phyloP scores from a whole-genome alignment of 441 rosid species.

The Jatropha multifida region DNA sequence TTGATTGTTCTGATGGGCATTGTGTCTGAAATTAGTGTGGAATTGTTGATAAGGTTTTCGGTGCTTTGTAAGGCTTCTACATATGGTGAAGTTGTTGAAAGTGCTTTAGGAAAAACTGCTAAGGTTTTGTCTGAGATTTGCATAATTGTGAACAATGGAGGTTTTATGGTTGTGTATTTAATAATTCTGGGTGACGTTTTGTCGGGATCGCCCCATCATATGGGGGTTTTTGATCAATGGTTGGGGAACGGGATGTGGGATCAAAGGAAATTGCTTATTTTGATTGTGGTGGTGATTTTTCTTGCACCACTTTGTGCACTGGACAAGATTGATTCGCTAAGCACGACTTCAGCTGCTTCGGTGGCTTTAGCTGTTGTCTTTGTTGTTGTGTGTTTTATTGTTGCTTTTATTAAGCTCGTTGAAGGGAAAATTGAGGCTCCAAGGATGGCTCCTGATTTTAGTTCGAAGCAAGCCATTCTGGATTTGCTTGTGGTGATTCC shows the following conservation, averaged over 20 bases:
- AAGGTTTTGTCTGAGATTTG: slow-evolving; percentile 82
- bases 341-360: slow-evolving; percentile 84
- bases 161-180: slow-evolving; percentile 85
- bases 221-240: slow-evolving; percentile 97
- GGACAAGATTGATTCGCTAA: slow-evolving; percentile 82
- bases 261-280: slow-evolving; percentile 69
- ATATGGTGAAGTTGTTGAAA: slow-evolving; percentile 83
- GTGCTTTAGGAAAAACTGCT: slow-evolving; percentile 78
- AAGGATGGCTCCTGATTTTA: slow-evolving; percentile 70
- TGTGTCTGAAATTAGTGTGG: slow-evolving; percentile 88
- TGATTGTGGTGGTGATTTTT: slow-evolving; percentile 60
- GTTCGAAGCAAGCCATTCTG: slow-evolving; percentile 58
- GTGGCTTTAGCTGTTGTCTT: slow-evolving; percentile 92
- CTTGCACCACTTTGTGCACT: slow-evolving; percentile 86
- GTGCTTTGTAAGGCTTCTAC: slow-evolving; percentile 71
- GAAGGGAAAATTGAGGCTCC: slow-evolving; percentile 77
- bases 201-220: slow-evolving; percentile 82
- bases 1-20: slow-evolving; percentile 74
- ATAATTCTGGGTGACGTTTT: slow-evolving; percentile 94
- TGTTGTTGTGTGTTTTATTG: slow-evolving; percentile 67
- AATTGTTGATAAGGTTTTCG: slow-evolving; percentile 66
- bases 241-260: slow-evolving; percentile 93
- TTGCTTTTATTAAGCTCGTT: slow-evolving; percentile 69
- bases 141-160: slow-evolving; percentile 86
- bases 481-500: slow-evolving; percentile 94